A percentile compares a stretch with the other conserved stretches of the same genome.
Evolutionary conservation across 1,284 basidiomycete species (phyloP).

Genomic region (Veloboletus limbatus): DNA sequence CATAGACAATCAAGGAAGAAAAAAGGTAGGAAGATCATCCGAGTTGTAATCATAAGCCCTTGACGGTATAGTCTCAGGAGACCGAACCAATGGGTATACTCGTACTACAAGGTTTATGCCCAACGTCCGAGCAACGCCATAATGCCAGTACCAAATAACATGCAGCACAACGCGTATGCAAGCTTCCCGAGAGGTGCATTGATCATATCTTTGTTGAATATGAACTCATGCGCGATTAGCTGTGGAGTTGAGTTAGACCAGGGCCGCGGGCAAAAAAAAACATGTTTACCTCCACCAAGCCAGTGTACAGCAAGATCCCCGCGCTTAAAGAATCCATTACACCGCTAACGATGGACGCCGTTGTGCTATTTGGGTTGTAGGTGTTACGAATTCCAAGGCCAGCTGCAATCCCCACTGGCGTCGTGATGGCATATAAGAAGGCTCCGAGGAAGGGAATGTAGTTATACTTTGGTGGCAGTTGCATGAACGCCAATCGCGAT

Average conservation of each 20-base stretch:
- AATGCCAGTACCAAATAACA: constrained; percentile 73
- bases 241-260: constrained; percentile 27
- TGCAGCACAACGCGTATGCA: constrained; percentile 67
- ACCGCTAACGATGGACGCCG: constrained; percentile 79
- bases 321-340: constrained; percentile 83
- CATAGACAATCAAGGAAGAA: too few relatives aligned
- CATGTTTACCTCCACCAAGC: constrained; percentile 72
- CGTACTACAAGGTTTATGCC: constrained; percentile 48
- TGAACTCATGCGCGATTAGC: constrained; percentile 89
- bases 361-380: constrained; percentile 79
- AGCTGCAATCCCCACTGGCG: constrained; percentile 79
- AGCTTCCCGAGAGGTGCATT: constrained; percentile 61
- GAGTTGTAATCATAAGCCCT: too few relatives aligned
- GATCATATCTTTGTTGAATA: constrained; percentile 85
- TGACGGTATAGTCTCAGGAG: too few relatives aligned
- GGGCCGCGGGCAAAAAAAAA: neutral
- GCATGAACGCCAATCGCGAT: constrained; percentile 75
- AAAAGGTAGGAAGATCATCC: too few relatives aligned
- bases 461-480: constrained; percentile 55
- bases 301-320: constrained; percentile 91
- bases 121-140: constrained; percentile 87
- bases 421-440: constrained; percentile 73
- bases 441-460: constrained; percentile 69
- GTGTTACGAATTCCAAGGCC: constrained; percentile 80
- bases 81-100: too few relatives aligned